Evolutionary conservation across 2,329 filamentous ascomycete genomes (phyloP), one percentile per base, ranked within the genome.

Genomic region (Chrysosporium queenslandicum): DNA sequence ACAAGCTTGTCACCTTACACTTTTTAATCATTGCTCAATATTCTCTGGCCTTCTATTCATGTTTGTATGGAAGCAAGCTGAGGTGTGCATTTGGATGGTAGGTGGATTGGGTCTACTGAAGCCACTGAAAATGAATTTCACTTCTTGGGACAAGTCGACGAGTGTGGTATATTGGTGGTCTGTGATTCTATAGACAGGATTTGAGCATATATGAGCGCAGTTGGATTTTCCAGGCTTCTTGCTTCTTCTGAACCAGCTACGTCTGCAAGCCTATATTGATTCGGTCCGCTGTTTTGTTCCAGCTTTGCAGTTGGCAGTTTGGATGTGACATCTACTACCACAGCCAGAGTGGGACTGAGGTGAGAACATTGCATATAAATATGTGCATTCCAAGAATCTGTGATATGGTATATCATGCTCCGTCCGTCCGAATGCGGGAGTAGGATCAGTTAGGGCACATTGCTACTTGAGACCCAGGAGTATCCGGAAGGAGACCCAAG

Each of bases 401-500:
- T 8, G 37, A 18, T 6, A 5, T 21, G 21, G 7, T 18, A 7
- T 18, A 40, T 40, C 12, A 40, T 20, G 5, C 8, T 37, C 7
- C 4, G 34, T 9, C 34, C 4, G n/a, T n/a, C 7, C n/a, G 34
- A 37, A 16, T 4, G 7, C n/a, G n/a, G 7, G 20, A 42, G 4
- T 40, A 20, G 4, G 20, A 12, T 21, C 43, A 49, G 27, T 40
- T 49, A 2, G n/a, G 32, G 32, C 36, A 9, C 20, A 25, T 3
- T 36, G 18, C 30, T 4, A 36, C 18, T 27, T 42, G 39, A 30
- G 21, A 12, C 5, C 49, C 53, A 11, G 53, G 53, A n/a, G 53
- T 55, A 36, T 39, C 21, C 7, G 43, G 53, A 30, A 55, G 29
- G 14, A 55, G 49, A 9, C 49, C 49, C 23, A 46, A 30, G 3